Evolutionary conservation across 768 basidiomycete species (phyloP).

Genomic region (Suillus cothurnatus): DNA sequence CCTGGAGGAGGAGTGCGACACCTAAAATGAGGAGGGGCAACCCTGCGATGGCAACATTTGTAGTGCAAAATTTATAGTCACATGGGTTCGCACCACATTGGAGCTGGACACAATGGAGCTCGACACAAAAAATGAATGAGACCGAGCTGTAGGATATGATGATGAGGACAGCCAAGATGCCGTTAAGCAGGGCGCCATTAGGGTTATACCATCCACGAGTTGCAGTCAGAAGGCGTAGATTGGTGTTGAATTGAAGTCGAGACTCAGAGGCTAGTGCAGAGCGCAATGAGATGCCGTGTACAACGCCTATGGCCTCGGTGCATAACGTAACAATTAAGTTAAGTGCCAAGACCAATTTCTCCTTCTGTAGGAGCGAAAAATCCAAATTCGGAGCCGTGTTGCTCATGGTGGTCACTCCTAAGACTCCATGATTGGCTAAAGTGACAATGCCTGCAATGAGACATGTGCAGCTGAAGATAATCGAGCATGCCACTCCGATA

Average conservation of each 20-base stretch:
- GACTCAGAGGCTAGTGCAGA: conserved; percentile 28
- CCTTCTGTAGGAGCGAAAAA: conserved; percentile 17
- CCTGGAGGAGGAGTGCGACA: too few relatives aligned
- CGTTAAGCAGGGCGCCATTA: conserved; percentile 25
- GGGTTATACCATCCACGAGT: conserved; percentile 19
- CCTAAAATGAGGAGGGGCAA: too few relatives aligned
- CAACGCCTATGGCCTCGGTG: conserved; percentile 32
- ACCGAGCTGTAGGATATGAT: conserved; percentile 31
- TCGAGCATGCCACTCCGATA: background rate
- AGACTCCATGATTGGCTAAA: background rate
- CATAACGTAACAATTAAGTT: conserved; percentile 29
- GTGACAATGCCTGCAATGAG: background rate
- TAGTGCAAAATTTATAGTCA: too few relatives aligned
- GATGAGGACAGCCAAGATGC: conserved; percentile 28
- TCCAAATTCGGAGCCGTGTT: too few relatives aligned
- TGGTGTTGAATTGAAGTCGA: conserved; percentile 31
- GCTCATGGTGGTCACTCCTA: background rate
- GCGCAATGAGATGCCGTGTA: conserved; percentile 28
- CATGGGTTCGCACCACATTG: too few relatives aligned
- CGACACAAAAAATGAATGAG: conserved; percentile 15
- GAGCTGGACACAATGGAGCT: background rate
- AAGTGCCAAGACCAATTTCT: conserved; percentile 24
- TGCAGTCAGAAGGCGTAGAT: conserved; percentile 31
- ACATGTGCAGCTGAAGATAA: background rate
- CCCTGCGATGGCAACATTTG: too few relatives aligned